These are phyloP conservation scores for Heimioporus sp. DNA, from an alignment of 768 basidiomycete genomes.

Conservation along the genomic window DNA sequence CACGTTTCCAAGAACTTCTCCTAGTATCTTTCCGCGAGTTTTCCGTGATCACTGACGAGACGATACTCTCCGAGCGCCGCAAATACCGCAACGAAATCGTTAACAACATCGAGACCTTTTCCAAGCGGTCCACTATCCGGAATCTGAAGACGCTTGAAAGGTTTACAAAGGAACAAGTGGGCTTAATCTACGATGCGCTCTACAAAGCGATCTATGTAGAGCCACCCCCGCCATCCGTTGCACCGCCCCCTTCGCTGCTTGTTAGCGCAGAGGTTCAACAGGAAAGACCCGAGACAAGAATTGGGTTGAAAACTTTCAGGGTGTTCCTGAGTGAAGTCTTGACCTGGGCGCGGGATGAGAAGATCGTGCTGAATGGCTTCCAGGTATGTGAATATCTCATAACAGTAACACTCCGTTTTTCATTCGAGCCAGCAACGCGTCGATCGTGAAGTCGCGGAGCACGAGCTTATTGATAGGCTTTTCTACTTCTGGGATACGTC, in stretches of 20 bases:
- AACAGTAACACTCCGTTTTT: constrained; percentile 4
- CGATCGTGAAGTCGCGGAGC: constrained; percentile 89
- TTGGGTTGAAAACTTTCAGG: constrained; percentile 82
- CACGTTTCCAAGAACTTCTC: constrained; percentile 94
- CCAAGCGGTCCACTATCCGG: constrained; percentile 86
- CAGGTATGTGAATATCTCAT: constrained; percentile 46
- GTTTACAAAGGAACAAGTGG: constrained; percentile 85
- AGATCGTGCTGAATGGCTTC: constrained; percentile 89
- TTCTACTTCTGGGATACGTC: constrained; percentile 95
- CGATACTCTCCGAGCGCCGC: constrained; percentile 82
- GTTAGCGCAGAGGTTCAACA: constrained; percentile 56
- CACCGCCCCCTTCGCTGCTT: constrained; percentile 50
- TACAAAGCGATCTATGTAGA: constrained; percentile 81
- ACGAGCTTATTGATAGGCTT: constrained; percentile 90
- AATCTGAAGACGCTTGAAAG: constrained; percentile 78
- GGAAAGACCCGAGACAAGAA: constrained; percentile 86
- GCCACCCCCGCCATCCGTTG: constrained; percentile 58
- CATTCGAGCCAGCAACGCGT: constrained; percentile 63
- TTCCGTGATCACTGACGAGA: constrained; percentile 92
- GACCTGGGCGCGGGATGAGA: constrained; percentile 95
- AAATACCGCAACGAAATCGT: constrained; percentile 88
- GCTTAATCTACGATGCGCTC: constrained; percentile 88
- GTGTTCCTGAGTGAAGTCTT: constrained; percentile 89
- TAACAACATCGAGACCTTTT: constrained; percentile 89
- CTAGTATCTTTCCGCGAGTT: constrained; percentile 98